Percentiles rank a stretch among this genome's conserved stretches.
Conservation (phyloP, 1,139 yeast genomes). For the Torulaspora pretoriensis region DNA sequence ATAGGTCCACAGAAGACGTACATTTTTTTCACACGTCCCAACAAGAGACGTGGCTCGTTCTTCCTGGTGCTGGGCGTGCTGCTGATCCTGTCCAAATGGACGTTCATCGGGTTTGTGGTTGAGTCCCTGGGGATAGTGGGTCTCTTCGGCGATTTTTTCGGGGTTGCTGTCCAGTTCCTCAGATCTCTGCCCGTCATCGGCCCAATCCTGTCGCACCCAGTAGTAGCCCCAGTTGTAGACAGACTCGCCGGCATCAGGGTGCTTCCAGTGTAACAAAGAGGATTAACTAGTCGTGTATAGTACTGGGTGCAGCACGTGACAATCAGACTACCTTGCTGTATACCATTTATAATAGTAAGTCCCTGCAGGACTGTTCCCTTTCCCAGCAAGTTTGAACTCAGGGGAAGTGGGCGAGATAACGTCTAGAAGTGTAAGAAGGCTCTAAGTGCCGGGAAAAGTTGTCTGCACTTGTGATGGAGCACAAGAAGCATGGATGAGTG, state of each 20-base stretch:
- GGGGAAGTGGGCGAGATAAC: too few relatives aligned
- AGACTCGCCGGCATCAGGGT: slow-evolving; percentile 60
- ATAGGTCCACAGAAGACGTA: slow-evolving; percentile 86
- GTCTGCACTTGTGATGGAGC: too few relatives aligned
- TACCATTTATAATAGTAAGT: too few relatives aligned
- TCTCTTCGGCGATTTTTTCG: slow-evolving; percentile 86
- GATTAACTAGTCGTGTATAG: neutral
- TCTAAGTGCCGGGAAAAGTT: too few relatives aligned
- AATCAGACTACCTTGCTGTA: neutral
- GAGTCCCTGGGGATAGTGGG: slow-evolving; percentile 87
- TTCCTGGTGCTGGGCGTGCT: slow-evolving; percentile 73
- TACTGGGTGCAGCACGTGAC: neutral
- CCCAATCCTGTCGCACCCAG: slow-evolving; percentile 75
- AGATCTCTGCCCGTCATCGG: slow-evolving; percentile 88
- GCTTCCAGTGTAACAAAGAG: slow-evolving; percentile 48
- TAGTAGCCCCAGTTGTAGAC: slow-evolving; percentile 72
- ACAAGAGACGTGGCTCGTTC: slow-evolving; percentile 78
- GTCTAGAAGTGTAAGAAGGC: too few relatives aligned
- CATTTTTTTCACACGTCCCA: slow-evolving; percentile 80
- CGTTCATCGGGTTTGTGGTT: slow-evolving; percentile 78
- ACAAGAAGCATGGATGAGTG: too few relatives aligned
- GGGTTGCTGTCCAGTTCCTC: slow-evolving; percentile 83
- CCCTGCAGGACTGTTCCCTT: too few relatives aligned
- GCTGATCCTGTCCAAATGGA: slow-evolving; percentile 67
- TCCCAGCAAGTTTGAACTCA: too few relatives aligned